These are phyloP conservation scores for Suillus tomentosus DNA, from an alignment of 768 basidiomycete genomes.

Conservation along the genomic window DNA sequence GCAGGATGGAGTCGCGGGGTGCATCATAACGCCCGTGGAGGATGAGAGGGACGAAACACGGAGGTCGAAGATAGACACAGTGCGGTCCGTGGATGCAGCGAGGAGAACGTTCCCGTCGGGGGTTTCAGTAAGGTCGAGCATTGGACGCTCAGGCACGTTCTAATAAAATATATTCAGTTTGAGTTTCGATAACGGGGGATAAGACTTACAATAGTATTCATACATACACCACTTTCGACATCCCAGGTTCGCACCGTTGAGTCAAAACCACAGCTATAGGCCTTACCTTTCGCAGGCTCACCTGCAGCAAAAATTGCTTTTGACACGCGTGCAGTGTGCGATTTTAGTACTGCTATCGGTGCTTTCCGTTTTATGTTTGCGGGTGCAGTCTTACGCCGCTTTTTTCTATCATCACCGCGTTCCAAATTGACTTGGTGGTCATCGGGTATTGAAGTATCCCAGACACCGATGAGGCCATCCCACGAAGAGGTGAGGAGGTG, in stretches of 20 bases:
- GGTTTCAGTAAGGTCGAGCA: slow-evolving; percentile 61
- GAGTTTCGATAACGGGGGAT: background rate
- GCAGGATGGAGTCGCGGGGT: slow-evolving; percentile 70
- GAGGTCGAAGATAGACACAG: slow-evolving; percentile 69
- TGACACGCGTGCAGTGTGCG: slow-evolving; percentile 83
- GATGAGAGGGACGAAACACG: slow-evolving; percentile 42
- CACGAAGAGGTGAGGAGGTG: slow-evolving; percentile 83
- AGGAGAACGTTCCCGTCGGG: slow-evolving; percentile 40
- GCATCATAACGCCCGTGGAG: slow-evolving; percentile 48
- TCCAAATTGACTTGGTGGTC: slow-evolving; percentile 57
- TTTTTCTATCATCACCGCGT: slow-evolving; percentile 44
- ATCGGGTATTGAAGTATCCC: slow-evolving; percentile 64
- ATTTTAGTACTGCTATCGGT: slow-evolving; percentile 74
- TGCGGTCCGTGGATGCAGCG: slow-evolving; percentile 74
- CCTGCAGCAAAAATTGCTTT: slow-evolving; percentile 59
- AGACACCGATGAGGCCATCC: slow-evolving; percentile 86
- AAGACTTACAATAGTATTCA: slow-evolving; percentile 63
- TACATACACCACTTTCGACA: slow-evolving; percentile 71
- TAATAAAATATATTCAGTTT: slow-evolving; percentile 27
- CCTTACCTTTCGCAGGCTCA: slow-evolving; percentile 34
- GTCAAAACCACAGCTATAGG: slow-evolving; percentile 84
- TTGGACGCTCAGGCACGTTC: slow-evolving; percentile 74
- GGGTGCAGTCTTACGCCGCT: slow-evolving; percentile 58
- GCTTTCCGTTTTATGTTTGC: slow-evolving; percentile 56
- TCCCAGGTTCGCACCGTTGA: slow-evolving; percentile 92